These are phyloP conservation scores for Citrus medica DNA, from an alignment of 345 rosid species.

Conservation along the genomic window DNA sequence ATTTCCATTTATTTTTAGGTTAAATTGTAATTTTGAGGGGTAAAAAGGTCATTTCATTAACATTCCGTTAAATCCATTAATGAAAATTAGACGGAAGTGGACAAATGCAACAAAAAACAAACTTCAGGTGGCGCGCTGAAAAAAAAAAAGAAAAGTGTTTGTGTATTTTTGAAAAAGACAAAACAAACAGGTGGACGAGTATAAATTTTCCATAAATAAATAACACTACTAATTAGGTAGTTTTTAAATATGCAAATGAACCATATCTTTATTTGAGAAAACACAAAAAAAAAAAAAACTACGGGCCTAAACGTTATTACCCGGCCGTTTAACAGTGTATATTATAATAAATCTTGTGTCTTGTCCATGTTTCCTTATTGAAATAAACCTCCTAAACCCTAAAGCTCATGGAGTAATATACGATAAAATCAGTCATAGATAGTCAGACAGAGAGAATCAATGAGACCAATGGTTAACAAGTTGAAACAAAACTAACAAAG, in stretches of 20 bases:
- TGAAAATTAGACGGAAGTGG: no score
- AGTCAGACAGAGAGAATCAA: not conserved
- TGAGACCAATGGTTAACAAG: conserved; percentile 37
- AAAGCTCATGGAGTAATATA: not conserved
- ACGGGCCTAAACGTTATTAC: not conserved
- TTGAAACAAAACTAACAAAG: conserved; percentile 23
- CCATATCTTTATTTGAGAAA: not conserved
- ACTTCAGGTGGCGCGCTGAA: no score
- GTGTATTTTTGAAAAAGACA: no score
- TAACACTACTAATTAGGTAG: no score
- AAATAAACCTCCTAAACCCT: not conserved
- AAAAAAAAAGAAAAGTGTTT: no score
- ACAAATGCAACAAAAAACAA: no score
- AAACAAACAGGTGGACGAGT: no score
- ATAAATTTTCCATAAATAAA: no score
- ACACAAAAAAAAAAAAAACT: not conserved
- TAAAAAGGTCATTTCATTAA: no score
- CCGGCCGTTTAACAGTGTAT: not conserved
- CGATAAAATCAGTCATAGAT: not conserved
- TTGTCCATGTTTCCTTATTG: not conserved
- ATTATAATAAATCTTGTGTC: not conserved
- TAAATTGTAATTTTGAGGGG: no score
- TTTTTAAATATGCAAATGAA: not conserved
- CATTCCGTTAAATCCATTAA: no score
- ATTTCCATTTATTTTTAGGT: no score